Evolutionary conservation across 2,329 filamentous ascomycete genomes (phyloP), one percentile per base, ranked within the genome.

Genomic region (Alternaria triticina): DNA sequence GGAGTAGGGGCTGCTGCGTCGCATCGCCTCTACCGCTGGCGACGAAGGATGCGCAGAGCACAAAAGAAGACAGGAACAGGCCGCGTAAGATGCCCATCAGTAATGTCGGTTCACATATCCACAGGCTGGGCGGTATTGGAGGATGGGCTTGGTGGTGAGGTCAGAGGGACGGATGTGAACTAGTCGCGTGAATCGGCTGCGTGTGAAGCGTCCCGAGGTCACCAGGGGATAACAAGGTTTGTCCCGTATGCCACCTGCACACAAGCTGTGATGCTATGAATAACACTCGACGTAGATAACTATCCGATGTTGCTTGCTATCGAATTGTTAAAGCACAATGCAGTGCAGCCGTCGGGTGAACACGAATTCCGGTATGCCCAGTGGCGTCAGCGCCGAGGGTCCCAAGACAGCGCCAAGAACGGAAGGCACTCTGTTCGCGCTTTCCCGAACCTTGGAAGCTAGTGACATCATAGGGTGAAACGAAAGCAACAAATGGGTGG

Each of bases 41-140:
- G 30, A 52, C 61, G 33, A 51, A 63, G 40, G 62, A 50, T 56
- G 59, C 58, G 67, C 68, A 59, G 27, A 70, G 57, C 55, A 72
- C 66, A 56, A 72, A 58, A 54, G 25, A 66, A 45, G 61, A 61
- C 40, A 76, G 54, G 59, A 74, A 54, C 17, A 70, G 72, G 71
- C 70, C 66, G 58, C 61, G 54, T 63, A 70, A 46, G 56, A 56
- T 59, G 72, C 68, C 66, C 72, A 74, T 75, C 57, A 57, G 59
- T 50, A 43, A 43, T 50, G 15, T 43, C 45, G 40, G 57, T 66
- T 73, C 67, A 79, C 77, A 80, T 79, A 69, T 67, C 74, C 72
- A 57, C 60, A 58, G 28, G 46, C 27, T 33, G 40, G 36, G 43
- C 28, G 40, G 59, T 28, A 52, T 62, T 20, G 33, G 45, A 30